Evolutionary conservation across 805 yeast species (phyloP).

Genomic region (Candida rishiriensis): DNA sequence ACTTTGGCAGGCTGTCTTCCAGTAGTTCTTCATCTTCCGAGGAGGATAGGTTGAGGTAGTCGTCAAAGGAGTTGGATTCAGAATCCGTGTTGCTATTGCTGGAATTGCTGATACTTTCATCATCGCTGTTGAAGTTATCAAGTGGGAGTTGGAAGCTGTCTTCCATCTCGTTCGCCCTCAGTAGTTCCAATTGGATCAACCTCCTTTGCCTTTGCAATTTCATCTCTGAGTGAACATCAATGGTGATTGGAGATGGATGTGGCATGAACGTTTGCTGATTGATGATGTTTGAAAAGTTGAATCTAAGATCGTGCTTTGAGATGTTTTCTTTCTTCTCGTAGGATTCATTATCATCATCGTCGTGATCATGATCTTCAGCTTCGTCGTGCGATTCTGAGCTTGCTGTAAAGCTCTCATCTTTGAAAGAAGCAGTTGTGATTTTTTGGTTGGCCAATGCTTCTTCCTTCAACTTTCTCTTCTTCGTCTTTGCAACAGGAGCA

Average conservation of each 20-base stretch:
- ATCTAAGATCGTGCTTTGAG: slow-evolving; percentile 19
- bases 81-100: not conserved
- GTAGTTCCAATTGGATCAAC: slow-evolving; percentile 23
- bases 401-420: too few relatives aligned
- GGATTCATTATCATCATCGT: slow-evolving; percentile 2
- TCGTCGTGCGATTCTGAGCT: too few relatives aligned
- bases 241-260: slow-evolving; percentile 21
- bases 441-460: too few relatives aligned
- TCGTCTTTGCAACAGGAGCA: too few relatives aligned
- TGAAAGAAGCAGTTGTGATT: too few relatives aligned
- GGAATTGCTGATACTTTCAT: not conserved
- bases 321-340: slow-evolving; percentile 3
- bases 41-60: slow-evolving; percentile 19
- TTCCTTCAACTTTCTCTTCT: too few relatives aligned
- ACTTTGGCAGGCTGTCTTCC: slow-evolving; percentile 12
- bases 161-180: slow-evolving; percentile 14
- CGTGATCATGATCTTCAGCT: too few relatives aligned
- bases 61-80: slow-evolving; percentile 14
- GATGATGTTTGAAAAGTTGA: slow-evolving; percentile 23
- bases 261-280: slow-evolving; percentile 22
- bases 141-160: slow-evolving; percentile 2
- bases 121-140: slow-evolving; percentile 9
- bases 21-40: slow-evolving; percentile 22
- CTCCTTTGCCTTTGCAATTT: slow-evolving; percentile 29
- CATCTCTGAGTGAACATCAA: slow-evolving; percentile 26